Conservation (phyloP, 176 grass and related monocot genomes). For the Otatea glauca region DNA sequence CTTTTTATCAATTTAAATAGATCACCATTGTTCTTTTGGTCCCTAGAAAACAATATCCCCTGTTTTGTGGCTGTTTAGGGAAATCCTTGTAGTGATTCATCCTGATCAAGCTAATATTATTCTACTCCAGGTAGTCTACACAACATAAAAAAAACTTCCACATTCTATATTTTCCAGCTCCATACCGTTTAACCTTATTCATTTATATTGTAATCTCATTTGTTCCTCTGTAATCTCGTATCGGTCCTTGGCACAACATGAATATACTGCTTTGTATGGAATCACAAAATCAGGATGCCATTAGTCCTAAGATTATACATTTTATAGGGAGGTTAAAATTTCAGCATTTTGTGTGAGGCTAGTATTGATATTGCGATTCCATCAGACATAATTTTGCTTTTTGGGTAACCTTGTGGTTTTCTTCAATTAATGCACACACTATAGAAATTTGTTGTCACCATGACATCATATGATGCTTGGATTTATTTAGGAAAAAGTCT, state of each 20-base stretch:
- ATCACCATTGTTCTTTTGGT: background rate
- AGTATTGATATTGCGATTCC: conserved; percentile 13
- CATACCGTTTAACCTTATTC: background rate
- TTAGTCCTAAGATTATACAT: conserved; percentile 9
- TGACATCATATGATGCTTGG: background rate
- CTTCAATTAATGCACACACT: background rate
- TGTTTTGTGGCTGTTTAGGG: background rate
- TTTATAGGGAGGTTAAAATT: background rate
- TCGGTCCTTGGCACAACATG: background rate
- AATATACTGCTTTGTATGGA: background rate
- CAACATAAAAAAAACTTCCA: background rate
- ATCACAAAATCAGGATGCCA: background rate
- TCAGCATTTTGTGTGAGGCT: background rate
- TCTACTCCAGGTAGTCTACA: background rate
- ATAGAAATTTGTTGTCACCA: background rate
- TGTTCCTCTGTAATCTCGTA: conserved; percentile 10
- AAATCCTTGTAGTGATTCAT: conserved; percentile 3
- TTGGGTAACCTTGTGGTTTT: background rate
- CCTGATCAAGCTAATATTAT: conserved; percentile 1
- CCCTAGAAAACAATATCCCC: background rate
- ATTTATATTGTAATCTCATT: background rate
- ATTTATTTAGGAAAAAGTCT: background rate
- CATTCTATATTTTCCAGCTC: conserved; percentile 15
- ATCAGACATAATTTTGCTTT: background rate
- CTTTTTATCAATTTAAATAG: background rate